Percentiles rank a stretch among this genome's conserved stretches.
phyloP scores from a whole-genome alignment of 106 monocot genomes.

The Apostasia ramifera region DNA sequence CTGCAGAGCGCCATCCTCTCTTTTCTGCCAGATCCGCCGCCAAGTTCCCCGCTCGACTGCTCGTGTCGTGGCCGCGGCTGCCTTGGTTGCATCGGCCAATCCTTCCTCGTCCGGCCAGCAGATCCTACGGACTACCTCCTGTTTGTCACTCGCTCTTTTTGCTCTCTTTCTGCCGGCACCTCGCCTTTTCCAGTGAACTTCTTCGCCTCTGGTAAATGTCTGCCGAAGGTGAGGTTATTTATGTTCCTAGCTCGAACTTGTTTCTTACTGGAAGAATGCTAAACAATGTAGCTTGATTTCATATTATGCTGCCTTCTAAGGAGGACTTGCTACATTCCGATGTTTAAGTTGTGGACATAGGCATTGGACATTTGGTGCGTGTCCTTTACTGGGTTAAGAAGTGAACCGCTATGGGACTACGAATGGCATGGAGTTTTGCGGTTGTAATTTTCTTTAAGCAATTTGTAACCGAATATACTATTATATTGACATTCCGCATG shows the following conservation, averaged over 20 bases:
- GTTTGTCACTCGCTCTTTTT: constrained; percentile 15
- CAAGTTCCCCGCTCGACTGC: neutral
- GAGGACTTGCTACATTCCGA: neutral
- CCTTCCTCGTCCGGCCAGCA: constrained; percentile 11
- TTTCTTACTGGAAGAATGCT: neutral
- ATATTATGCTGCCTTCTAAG: neutral
- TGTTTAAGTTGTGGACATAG: neutral
- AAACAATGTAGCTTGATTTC: neutral
- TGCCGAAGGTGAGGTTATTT: constrained; percentile 2
- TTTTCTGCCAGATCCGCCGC: constrained; percentile 17
- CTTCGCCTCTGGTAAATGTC: neutral
- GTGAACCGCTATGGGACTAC: too few relatives aligned
- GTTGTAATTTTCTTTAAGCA: too few relatives aligned
- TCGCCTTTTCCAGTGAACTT: constrained; percentile 7
- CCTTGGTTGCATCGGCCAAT: constrained; percentile 20
- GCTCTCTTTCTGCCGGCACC: constrained; percentile 1
- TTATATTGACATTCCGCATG: too few relatives aligned
- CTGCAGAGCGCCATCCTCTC: constrained; percentile 21
- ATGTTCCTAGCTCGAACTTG: too few relatives aligned
- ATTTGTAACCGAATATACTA: too few relatives aligned
- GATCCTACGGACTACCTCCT: constrained; percentile 13
- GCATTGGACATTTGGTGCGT: neutral
- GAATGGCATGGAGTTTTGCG: too few relatives aligned
- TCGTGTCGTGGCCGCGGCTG: constrained; percentile 13
- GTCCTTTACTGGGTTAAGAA: neutral